A percentile compares a stretch with the other conserved stretches of the same genome.
phyloP scores from a whole-genome alignment of 2,329 filamentous ascomycete genomes.

The Pseudogymnoascus sp. region DNA sequence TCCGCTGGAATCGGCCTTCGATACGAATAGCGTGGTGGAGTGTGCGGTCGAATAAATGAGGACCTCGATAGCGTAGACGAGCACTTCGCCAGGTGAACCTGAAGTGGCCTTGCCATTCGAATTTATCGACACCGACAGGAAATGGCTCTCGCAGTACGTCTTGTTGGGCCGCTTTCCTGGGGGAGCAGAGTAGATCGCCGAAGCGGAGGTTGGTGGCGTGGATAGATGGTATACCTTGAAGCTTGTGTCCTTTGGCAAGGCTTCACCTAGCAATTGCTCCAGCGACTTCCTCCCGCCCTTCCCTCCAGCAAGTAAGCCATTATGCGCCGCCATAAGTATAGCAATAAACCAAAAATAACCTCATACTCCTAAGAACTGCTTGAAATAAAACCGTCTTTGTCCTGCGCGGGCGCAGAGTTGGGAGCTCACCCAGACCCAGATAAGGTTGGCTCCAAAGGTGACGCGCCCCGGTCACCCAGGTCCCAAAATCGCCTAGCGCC shows the following conservation, averaged over 20 bases:
- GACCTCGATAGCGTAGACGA: constrained; percentile 80
- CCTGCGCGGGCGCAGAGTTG: too few relatives aligned
- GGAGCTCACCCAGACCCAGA: neutral
- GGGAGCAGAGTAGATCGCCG: constrained; percentile 71
- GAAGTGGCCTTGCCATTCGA: constrained; percentile 23
- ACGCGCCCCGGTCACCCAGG: neutral
- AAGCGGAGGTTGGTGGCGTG: constrained; percentile 66
- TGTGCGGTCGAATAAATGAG: constrained; percentile 75
- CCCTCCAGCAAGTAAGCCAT: constrained; percentile 17
- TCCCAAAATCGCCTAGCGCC: constrained; percentile 7
- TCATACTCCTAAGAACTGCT: neutral
- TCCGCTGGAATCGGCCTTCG: constrained; percentile 94
- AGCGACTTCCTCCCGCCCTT: constrained; percentile 22
- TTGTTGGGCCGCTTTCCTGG: constrained; percentile 63
- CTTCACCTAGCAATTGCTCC: constrained; percentile 22
- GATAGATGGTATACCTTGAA: constrained; percentile 81
- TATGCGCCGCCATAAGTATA: constrained; percentile 26
- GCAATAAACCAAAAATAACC: constrained; percentile 11
- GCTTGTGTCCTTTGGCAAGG: constrained; percentile 44
- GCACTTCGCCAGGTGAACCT: constrained; percentile 34
- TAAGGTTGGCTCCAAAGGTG: neutral
- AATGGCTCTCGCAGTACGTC: constrained; percentile 85
- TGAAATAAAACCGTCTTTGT: neutral
- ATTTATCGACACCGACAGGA: constrained; percentile 50
- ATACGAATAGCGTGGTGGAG: constrained; percentile 84